Percentiles rank a stretch among this genome's conserved stretches.
Conservation (phyloP, 106 monocot species). For the Xerophyta viscosa region DNA sequence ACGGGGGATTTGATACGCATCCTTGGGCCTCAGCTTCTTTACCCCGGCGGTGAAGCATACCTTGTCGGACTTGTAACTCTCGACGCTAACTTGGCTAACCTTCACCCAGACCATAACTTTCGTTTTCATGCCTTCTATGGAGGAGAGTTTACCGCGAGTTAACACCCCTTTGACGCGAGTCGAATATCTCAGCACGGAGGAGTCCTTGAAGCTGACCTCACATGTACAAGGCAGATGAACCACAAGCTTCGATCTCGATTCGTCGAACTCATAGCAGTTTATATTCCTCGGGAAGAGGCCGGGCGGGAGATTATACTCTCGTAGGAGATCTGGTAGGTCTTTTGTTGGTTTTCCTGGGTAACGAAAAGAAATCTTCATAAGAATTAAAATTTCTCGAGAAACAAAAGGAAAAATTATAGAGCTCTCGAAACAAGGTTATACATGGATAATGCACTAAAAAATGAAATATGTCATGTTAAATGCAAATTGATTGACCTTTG, state of each 20-base stretch:
- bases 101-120: constrained; percentile 92
- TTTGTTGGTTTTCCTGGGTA: constrained; percentile 66
- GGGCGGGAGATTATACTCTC: constrained; percentile 75
- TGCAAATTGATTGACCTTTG: too few relatives aligned
- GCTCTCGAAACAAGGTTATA: too few relatives aligned
- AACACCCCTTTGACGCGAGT: constrained; percentile 69
- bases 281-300: constrained; percentile 90
- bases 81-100: constrained; percentile 62
- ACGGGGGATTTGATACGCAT: constrained; percentile 77
- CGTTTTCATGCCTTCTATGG: constrained; percentile 95
- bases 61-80: constrained; percentile 82
- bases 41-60: constrained; percentile 81
- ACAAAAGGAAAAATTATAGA: not conserved
- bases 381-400: not conserved
- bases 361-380: not conserved
- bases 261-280: constrained; percentile 79
- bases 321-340: constrained; percentile 69
- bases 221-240: constrained; percentile 72
- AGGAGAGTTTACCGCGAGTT: constrained; percentile 77
- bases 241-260: constrained; percentile 52
- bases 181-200: constrained; percentile 62
- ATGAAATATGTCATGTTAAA: too few relatives aligned
- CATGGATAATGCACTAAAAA: too few relatives aligned
- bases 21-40: constrained; percentile 77
- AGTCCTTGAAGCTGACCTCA: constrained; percentile 89